Base-by-base conservation (phyloP, 1,139 yeast genomes). In the Petasospora rhodanensis region DNA sequence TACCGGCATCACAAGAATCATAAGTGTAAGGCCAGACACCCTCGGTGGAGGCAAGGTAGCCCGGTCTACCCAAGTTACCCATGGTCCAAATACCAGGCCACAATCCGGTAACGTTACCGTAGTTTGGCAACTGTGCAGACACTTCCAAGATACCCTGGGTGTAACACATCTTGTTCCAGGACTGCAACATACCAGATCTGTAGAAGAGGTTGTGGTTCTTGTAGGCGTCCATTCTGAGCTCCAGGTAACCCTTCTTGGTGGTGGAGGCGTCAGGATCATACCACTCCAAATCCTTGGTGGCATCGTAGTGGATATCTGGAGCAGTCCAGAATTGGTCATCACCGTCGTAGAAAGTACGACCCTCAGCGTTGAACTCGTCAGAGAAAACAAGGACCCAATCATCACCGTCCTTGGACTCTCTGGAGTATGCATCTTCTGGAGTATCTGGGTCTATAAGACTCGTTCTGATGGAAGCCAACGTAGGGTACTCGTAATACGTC, bases 41-140 rank as follows among this genome's bases (percentile, higher is more conserved):
- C 26, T 74, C 78, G 8, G 79, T 70, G 10, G 75, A 56, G n/a
- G 78, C 76, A 65, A 69, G 59, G 51, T 71, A 75, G 17, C 81
- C 81, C 2, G 81, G 79, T 52, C 81, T 63, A 18, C 77, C 81
- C 36, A 75, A 56, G 45, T 75, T 75, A 35, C 81, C 81, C 74
- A 75, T 66, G 7, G 79, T 60, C 81, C 81, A 75, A 36, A 73
- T 42, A 53, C 81, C 81, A 1, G 81, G 81, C 81, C 81, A 75
- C 37, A 75, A 56, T 26, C 81, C 81, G 11, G 74, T 57, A 16
- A 70, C 59, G 37, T 69, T 65, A 47, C 79, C 79, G 45, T 67
- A 71, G 45, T 66, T 64, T 22, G 82, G 81, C 42, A 76, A 54
- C 47, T 62, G 58, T 3, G 74, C 77, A 20, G 73, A 64, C 24